phyloP scores from a whole-genome alignment of 192 early-diverging fungal species.

The Umbelopsis sp. region DNA sequence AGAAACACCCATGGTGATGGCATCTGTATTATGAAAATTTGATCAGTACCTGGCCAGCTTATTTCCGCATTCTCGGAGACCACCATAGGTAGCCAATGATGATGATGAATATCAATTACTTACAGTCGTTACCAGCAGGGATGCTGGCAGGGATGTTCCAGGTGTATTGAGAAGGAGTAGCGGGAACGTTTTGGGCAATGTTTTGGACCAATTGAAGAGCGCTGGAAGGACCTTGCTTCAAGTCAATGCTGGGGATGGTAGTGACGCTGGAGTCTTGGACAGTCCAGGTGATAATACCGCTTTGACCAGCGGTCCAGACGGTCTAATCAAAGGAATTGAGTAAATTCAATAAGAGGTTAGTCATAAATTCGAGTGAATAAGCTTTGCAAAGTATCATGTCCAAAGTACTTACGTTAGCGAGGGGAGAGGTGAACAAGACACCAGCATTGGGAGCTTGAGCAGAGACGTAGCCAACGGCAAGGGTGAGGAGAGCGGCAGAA shows the following conservation, averaged over 20 bases:
- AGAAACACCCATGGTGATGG: conserved; percentile 23
- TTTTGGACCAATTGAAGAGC: conserved; percentile 6
- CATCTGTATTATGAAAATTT: conserved; percentile 23
- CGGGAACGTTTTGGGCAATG: conserved; percentile 22
- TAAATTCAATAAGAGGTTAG: neutral
- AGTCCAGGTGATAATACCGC: conserved; percentile 27
- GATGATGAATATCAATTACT: neutral
- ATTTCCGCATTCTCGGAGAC: neutral
- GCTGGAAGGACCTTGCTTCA: conserved; percentile 24
- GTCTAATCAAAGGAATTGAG: neutral
- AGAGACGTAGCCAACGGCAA: conserved; percentile 22
- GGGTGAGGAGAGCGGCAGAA: conserved; percentile 27
- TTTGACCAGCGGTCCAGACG: conserved; percentile 26
- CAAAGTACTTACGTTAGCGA: conserved; percentile 1
- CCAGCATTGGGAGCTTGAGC: conserved; percentile 22
- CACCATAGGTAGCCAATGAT: neutral
- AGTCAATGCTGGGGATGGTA: conserved; percentile 21
- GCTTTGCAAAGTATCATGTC: neutral
- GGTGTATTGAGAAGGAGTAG: neutral
- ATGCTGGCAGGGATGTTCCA: conserved; percentile 34
- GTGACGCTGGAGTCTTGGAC: conserved; percentile 6
- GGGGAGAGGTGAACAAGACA: conserved; percentile 28
- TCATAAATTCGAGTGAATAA: neutral
- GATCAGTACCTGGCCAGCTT: neutral
- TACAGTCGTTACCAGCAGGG: conserved; percentile 26